phyloP scores from a whole-genome alignment of 345 rosid genomes.

The Euphorbia tirucalli region DNA sequence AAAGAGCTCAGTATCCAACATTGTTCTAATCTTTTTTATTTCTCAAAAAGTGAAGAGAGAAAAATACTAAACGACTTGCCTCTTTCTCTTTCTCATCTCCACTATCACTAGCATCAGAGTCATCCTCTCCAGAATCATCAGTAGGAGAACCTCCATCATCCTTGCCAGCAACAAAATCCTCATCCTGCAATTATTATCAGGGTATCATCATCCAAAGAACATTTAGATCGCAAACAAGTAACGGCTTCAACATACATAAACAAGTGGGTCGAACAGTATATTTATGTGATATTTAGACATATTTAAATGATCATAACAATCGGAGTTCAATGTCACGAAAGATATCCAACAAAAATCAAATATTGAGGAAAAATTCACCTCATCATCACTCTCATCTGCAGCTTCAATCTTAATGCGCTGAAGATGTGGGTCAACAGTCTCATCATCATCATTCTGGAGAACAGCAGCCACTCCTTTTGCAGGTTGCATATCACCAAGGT shows the following conservation, averaged over 20 bases:
- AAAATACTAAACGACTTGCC: constrained; percentile 42
- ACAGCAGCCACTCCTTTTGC: constrained; percentile 72
- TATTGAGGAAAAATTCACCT: constrained; percentile 38
- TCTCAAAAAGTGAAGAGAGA: neutral
- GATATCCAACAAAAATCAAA: neutral
- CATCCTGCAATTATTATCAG: constrained; percentile 56
- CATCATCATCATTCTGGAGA: constrained; percentile 73
- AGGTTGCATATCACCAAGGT: constrained; percentile 61
- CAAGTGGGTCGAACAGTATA: neutral
- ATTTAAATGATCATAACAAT: neutral
- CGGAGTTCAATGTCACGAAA: neutral
- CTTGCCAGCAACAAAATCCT: constrained; percentile 77
- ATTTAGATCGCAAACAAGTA: neutral
- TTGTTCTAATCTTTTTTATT: neutral
- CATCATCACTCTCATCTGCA: constrained; percentile 96
- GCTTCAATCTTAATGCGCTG: constrained; percentile 81
- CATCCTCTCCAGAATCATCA: constrained; percentile 93
- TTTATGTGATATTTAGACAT: neutral
- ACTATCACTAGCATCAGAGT: constrained; percentile 62
- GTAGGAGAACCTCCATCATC: constrained; percentile 95
- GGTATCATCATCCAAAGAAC: neutral
- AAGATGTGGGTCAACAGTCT: constrained; percentile 94
- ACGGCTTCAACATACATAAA: neutral
- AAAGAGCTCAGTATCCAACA: neutral
- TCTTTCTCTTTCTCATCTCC: constrained; percentile 83